phyloP scores from a whole-genome alignment of 352 stramenopile species.

The Phytophthora sp. region DNA sequence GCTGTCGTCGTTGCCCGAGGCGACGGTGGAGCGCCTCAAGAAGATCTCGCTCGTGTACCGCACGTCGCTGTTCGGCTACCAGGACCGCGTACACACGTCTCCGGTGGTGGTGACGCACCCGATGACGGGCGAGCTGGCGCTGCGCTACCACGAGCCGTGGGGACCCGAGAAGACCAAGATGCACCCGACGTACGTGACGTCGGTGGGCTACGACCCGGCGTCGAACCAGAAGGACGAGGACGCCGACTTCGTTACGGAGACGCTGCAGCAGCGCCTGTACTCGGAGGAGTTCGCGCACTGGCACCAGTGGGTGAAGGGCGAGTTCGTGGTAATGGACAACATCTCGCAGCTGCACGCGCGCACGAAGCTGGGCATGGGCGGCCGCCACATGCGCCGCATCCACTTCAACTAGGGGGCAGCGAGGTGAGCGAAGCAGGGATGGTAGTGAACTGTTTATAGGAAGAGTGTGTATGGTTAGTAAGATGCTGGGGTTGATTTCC shows the following conservation, averaged over 20 bases:
- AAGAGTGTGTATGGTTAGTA: too few relatives aligned
- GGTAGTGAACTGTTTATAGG: too few relatives aligned
- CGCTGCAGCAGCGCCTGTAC: slow-evolving; percentile 18
- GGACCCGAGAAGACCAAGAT: slow-evolving; percentile 29
- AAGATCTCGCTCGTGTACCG: slow-evolving; percentile 23
- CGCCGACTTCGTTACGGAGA: slow-evolving; percentile 19
- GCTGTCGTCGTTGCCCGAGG: slow-evolving; percentile 13
- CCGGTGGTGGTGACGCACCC: slow-evolving; percentile 20
- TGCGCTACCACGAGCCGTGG: slow-evolving; percentile 25
- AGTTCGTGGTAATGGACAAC: slow-evolving; percentile 30
- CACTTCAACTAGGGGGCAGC: slow-evolving; percentile 15
- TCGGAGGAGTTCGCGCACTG: slow-evolving; percentile 18
- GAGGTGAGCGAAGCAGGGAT: not conserved
- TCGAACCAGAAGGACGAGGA: slow-evolving; percentile 23
- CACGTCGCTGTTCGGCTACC: slow-evolving; percentile 14
- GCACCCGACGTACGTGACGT: slow-evolving; percentile 31
- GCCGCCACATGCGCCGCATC: slow-evolving; percentile 26
- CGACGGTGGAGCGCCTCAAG: slow-evolving; percentile 26
- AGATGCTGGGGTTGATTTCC: too few relatives aligned
- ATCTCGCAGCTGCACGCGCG: slow-evolving; percentile 25
- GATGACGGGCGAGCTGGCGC: slow-evolving; percentile 15
- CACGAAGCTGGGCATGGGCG: slow-evolving; percentile 14
- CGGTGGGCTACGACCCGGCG: slow-evolving; percentile 16
- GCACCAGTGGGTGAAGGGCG: slow-evolving; percentile 26
- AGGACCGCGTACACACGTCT: slow-evolving; percentile 10